These are phyloP conservation scores for Suillus clintonianus DNA, from an alignment of 768 basidiomycete species.

Conservation along the genomic window DNA sequence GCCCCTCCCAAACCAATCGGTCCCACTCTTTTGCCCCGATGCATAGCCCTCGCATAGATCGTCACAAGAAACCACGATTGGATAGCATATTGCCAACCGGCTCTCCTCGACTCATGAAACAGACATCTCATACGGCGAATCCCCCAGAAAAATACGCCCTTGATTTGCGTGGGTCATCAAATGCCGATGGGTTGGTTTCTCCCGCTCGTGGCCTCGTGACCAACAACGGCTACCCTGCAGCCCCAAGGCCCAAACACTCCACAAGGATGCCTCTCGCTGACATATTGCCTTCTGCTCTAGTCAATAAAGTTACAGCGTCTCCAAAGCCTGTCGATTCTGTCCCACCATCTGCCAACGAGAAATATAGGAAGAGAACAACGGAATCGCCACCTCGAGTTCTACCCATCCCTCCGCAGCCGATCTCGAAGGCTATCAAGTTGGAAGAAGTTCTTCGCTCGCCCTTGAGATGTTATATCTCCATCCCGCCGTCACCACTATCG, in stretches of 20 bases:
- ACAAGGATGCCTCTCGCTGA: not conserved
- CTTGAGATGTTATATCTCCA: conserved; percentile 13
- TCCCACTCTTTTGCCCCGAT: not conserved
- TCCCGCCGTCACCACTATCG: conserved; percentile 15
- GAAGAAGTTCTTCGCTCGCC: conserved; percentile 16
- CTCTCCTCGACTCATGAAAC: not conserved
- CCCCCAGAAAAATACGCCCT: not conserved
- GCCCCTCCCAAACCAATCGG: not conserved
- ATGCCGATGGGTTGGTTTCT: not conserved
- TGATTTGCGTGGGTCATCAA: not conserved
- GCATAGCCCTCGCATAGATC: not conserved
- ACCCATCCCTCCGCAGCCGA: not conserved
- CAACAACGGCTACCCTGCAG: not conserved
- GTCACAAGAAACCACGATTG: conserved; percentile 1
- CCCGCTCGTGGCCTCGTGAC: not conserved
- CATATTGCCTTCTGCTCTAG: not conserved
- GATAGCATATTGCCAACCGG: not conserved
- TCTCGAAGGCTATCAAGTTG: conserved; percentile 16
- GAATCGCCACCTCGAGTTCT: not conserved
- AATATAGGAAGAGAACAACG: not conserved
- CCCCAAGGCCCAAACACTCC: too few species aligned
- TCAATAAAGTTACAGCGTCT: not conserved
- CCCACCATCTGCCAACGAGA: not conserved
- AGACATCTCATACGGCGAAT: not conserved
- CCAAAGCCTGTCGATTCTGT: not conserved